Percentiles rank a stretch among this genome's conserved stretches.
phyloP scores from a whole-genome alignment of 495 filamentous ascomycete species.

The Cercophora scortea region DNA sequence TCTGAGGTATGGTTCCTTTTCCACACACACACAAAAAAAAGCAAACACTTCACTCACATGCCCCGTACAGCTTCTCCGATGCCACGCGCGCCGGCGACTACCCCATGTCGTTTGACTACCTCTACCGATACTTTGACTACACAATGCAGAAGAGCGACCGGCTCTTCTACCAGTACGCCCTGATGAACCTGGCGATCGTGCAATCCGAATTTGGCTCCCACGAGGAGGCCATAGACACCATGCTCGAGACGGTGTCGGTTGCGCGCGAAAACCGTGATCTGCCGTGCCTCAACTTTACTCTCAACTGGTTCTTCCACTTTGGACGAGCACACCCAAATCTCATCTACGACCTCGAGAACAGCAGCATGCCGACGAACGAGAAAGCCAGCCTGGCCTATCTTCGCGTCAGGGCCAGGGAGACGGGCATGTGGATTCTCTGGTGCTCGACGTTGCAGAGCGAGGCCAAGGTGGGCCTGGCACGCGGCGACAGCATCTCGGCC shows the following conservation, averaged over 20 bases:
- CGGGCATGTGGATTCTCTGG: conserved; percentile 78
- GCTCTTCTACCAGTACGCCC: conserved; percentile 87
- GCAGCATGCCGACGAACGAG: conserved; percentile 67
- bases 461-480: conserved; percentile 63
- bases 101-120: conserved; percentile 76
- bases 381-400: conserved; percentile 78
- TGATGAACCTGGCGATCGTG: conserved; percentile 88
- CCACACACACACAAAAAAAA: not conserved
- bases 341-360: conserved; percentile 60
- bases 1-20: conserved; percentile 45
- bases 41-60: too few relatives aligned
- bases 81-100: conserved; percentile 90
- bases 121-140: conserved; percentile 96
- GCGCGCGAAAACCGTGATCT: conserved; percentile 89
- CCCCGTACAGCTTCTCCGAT: conserved; percentile 62
- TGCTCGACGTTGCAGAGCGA: conserved; percentile 82
- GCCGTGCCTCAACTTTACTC: conserved; percentile 85
- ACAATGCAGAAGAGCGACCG: conserved; percentile 83
- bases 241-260: conserved; percentile 86
- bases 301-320: conserved; percentile 98
- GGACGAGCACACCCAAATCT: conserved; percentile 74
- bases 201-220: conserved; percentile 94
- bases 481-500: conserved; percentile 73
- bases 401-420: conserved; percentile 81
- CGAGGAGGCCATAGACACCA: conserved; percentile 81